phyloP scores from a whole-genome alignment of 805 yeast species.

The Kodamaea restingae region DNA sequence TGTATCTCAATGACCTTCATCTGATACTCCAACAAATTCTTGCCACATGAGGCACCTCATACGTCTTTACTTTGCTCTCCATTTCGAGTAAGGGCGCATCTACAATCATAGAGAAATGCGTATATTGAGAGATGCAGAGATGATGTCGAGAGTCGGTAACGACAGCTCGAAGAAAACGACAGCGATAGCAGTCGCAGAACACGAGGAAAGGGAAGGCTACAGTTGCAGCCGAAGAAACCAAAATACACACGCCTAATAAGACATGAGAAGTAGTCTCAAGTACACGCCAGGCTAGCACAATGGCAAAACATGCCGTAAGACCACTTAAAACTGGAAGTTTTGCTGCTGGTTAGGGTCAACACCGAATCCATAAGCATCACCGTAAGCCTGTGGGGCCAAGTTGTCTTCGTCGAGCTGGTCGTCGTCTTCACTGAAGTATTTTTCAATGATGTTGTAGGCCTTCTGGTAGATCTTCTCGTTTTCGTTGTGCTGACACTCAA shows the following conservation, averaged over 20 bases:
- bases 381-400: constrained; percentile 71
- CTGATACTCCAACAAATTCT: no score
- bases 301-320: no score
- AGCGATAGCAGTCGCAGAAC: no score
- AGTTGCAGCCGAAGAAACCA: no score
- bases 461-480: constrained; percentile 90
- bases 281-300: no score
- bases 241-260: not conserved
- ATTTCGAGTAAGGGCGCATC: no score
- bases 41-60: no score
- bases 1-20: no score
- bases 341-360: constrained; percentile 54
- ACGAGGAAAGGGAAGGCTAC: no score
- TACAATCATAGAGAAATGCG: constrained; percentile 7
- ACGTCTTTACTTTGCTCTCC: no score
- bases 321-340: constrained; percentile 44
- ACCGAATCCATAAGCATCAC: constrained; percentile 87
- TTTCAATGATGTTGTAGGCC: constrained; percentile 85
- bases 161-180: not conserved
- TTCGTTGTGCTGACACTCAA: constrained; percentile 85
- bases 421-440: constrained; percentile 80
- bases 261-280: no score
- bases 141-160: not conserved
- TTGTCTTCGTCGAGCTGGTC: constrained; percentile 64
- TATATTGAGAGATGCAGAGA: constrained; percentile 11